Evolutionary conservation across 306 rosid genomes (phyloP), one percentile per base, ranked within the genome.

Genomic region (Trichosanthes cucumerina): DNA sequence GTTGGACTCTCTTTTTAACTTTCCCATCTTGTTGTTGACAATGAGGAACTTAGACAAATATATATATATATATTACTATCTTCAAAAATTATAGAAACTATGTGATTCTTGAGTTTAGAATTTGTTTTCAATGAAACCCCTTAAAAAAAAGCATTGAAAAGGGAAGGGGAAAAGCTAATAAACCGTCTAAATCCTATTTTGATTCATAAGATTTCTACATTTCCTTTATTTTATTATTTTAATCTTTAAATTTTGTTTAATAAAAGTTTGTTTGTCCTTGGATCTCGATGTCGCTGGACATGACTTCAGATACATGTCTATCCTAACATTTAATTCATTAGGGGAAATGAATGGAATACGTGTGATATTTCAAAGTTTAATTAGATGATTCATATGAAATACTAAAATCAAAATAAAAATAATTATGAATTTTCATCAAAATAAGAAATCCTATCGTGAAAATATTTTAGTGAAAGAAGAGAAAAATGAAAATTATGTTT

Each of bases 1-100:
- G 15, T 72, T 72, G 59, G 77, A 72, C 74, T 39, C 77, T 72
- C 77, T 16, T 8, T 47, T 26, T 26, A 23, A 72, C 58, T 47
- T 47, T 26, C 73, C 77, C 77, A 41, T 69, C 39, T 23, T 44
- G 15, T 2, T 24, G 39, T 71, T 72, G 59, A 72, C 77, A 47
- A 72, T 64, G 15, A 14, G 58, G 7, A 46, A 71, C 4, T 66
- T 38, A 21, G n/a, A 70, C 36, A 3, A 19, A 19, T 66, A 7
- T 34, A 66, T 64, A 28, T 36, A 36, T 36, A 36, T 36, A 12
- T 68, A 46, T 64, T 65, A 4, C 24, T 19, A 14, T 31, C 39
- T 62, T 13, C 6, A 36, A 16, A 18, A 34, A 13, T 36, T 33
- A 13, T 34, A 14, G 2, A 64, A 64, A 1, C 12, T 33, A 18